Percentiles rank a stretch among this genome's conserved stretches.
Conservation (phyloP, 768 basidiomycete genomes). For the Mycena filopes region DNA sequence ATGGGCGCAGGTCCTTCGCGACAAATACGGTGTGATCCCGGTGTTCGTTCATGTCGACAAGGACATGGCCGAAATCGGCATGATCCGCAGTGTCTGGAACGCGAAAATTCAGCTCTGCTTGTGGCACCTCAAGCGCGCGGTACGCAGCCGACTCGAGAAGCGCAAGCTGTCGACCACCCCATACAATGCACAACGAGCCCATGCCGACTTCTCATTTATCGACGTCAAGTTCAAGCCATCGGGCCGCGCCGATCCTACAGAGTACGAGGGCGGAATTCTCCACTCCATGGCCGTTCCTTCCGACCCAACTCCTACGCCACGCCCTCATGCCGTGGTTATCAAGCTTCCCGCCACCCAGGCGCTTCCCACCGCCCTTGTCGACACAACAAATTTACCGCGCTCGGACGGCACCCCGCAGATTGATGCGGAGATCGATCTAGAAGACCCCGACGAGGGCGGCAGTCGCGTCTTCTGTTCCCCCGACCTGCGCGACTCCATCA, state of each 20-base stretch:
- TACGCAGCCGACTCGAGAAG: conserved; percentile 20
- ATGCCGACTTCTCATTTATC: conserved; percentile 27
- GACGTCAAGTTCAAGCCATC: conserved; percentile 23
- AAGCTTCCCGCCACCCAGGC: conserved; percentile 1
- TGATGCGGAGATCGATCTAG: not conserved
- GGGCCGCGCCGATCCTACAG: conserved; percentile 8
- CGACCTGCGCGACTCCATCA: conserved; percentile 26
- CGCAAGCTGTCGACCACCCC: conserved; percentile 33
- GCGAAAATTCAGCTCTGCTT: conserved; percentile 34
- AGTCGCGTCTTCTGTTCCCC: conserved; percentile 35
- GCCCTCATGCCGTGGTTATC: conserved; percentile 8
- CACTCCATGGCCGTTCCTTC: not conserved
- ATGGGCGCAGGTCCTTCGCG: conserved; percentile 19
- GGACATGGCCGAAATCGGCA: conserved; percentile 33
- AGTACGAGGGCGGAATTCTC: conserved; percentile 14
- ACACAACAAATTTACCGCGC: not conserved
- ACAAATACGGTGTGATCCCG: conserved; percentile 27
- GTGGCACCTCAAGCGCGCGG: conserved; percentile 29
- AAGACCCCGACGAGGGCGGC: conserved; percentile 19
- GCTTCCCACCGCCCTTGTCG: not conserved
- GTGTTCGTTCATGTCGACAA: conserved; percentile 33
- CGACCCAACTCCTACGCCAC: not conserved
- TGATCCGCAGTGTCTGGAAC: conserved; percentile 16
- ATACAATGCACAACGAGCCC: conserved; percentile 27
- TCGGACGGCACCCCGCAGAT: not conserved